Evolutionary conservation across 306 rosid genomes (phyloP), one percentile per base, ranked within the genome.

Genomic region (Styphnolobium japonicum): DNA sequence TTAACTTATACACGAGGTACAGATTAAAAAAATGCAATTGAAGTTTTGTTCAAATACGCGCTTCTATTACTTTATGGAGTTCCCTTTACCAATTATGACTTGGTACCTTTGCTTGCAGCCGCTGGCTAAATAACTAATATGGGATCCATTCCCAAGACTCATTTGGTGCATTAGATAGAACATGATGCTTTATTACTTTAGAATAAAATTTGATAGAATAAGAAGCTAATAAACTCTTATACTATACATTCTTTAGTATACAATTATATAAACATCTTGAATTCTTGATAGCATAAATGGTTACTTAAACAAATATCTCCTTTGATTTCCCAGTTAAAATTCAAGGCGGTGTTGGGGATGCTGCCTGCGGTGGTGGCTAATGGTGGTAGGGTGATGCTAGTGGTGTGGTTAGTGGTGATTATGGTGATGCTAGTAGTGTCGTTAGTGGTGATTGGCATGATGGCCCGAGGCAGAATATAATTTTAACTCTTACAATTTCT

Each of bases 1-100:
- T 39, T 46, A 7, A 60, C 19, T 70, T 80, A 48, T 49, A 45
- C 42, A 16, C 0, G 15, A 65, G 37, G 48, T 43, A 57, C 36
- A 78, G 19, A 27, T 53, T 78, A 5, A 60, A 19, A 76, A 58
- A 65, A 31, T 56, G 67, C 48, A 31, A 64, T 71, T 70, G 49
- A 70, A 45, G 22, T 45, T 79, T 69, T 79, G 61, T 5, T 43
- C 52, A 19, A 4, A 45, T 69, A n/a, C 42, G 75, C 18, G 10
- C 7, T 78, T 64, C 23, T 15, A 25, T 69, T 46, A n/a, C 9
- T 46, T 25, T 60, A 7, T 62, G 10, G 31, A 5, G 12, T 2
- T 75, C 36, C 10, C 55, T 10, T 51, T 31, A 33, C 48, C 40
- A 37, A 37, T 37, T 9, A 37, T 7, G 42, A 37, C 42, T 37